A percentile compares a stretch with the other conserved stretches of the same genome.
These are phyloP conservation scores for Rhodotorula sp. DNA, from an alignment of 1,284 basidiomycete genomes.

Conservation along the genomic window DNA sequence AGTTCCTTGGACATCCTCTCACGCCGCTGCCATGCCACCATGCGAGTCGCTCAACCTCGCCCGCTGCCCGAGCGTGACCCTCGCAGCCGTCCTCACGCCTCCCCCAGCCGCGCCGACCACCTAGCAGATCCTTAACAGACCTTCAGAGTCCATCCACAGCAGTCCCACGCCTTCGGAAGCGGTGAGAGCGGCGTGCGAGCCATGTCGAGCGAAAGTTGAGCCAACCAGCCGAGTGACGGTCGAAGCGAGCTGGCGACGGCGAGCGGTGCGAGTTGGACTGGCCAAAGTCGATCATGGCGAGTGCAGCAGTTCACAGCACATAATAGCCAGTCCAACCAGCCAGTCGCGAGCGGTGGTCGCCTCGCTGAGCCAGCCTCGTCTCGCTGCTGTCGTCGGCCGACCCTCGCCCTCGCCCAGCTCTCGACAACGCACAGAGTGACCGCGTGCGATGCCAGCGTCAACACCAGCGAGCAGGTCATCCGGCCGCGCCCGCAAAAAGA, in stretches of 20 bases:
- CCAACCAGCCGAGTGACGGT: neutral
- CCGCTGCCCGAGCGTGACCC: no score
- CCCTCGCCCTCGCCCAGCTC: neutral
- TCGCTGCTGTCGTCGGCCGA: neutral
- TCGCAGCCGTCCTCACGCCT: no score
- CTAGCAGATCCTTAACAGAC: no score
- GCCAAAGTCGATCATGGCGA: neutral
- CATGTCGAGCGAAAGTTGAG: neutral
- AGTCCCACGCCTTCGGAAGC: no score
- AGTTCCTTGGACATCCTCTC: no score
- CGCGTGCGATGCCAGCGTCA: neutral
- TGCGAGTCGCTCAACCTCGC: no score
- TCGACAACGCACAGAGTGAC: neutral
- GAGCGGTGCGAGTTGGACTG: neutral
- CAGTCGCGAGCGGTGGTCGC: neutral
- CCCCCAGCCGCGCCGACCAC: no score
- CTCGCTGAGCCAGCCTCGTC: neutral
- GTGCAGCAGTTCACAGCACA: neutral
- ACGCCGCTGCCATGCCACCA: no score
- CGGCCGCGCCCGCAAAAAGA: conserved; percentile 9
- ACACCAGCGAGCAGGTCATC: neutral
- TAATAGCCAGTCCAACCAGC: neutral
- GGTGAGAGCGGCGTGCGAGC: neutral
- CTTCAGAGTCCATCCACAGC: no score
- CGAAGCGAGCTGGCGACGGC: neutral